phyloP scores from a whole-genome alignment of 257 asterid genomes.

The Solanum sitiens region DNA sequence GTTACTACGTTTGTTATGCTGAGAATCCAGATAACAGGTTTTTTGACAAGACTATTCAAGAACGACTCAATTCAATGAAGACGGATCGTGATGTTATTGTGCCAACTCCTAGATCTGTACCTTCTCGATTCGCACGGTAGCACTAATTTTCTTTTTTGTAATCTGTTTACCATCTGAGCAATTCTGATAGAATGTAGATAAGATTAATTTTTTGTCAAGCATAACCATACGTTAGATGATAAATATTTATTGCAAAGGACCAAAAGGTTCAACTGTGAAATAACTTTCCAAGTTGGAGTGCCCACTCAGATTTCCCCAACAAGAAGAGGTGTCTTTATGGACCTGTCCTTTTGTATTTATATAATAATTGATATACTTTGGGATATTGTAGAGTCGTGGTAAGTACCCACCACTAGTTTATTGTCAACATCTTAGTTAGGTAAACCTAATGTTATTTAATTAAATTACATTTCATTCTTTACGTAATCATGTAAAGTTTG shows the following conservation, averaged over 20 bases:
- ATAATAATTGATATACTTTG: neutral
- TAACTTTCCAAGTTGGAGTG: neutral
- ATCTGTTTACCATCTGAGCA: neutral
- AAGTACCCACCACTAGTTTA: neutral
- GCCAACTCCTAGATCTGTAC: conserved; percentile 70
- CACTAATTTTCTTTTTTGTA: neutral
- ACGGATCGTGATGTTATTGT: conserved; percentile 45
- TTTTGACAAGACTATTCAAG: conserved; percentile 55
- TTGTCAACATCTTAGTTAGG: conserved; percentile 7
- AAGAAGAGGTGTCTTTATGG: neutral
- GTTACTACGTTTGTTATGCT: conserved; percentile 91
- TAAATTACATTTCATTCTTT: neutral
- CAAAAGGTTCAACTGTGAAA: neutral
- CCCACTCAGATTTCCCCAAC: neutral
- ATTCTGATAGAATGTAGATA: neutral
- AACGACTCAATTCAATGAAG: conserved; percentile 36
- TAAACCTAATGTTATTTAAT: neutral
- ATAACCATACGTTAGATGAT: neutral
- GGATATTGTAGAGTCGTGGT: neutral
- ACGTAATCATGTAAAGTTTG: neutral
- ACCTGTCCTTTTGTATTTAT: neutral
- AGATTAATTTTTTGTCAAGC: neutral
- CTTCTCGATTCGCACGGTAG: conserved; percentile 47
- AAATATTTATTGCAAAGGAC: neutral
- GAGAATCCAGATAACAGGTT: conserved; percentile 74